Evolutionary conservation across 2,329 filamentous ascomycete species (phyloP).

Genomic region (Aspergillus sergii): DNA sequence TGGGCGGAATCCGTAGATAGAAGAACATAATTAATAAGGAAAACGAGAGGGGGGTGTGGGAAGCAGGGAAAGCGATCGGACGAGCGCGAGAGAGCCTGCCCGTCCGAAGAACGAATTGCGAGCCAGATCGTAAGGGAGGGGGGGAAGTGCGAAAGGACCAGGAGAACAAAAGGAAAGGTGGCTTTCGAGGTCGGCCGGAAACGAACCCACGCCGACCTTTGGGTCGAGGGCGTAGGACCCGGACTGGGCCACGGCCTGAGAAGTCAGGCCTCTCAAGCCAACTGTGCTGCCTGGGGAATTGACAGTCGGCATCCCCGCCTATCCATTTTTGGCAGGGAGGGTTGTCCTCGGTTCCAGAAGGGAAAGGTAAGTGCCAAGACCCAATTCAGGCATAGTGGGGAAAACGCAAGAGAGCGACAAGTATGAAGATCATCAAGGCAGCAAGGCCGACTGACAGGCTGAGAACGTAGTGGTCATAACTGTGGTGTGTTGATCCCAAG

Average conservation of each 20-base stretch:
- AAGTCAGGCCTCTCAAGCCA: conserved; percentile 8
- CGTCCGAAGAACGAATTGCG: conserved; percentile 14
- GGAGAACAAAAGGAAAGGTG: conserved; percentile 13
- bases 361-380: conserved; percentile 11
- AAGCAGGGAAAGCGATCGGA: conserved; percentile 1
- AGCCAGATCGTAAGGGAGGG: conserved; percentile 9
- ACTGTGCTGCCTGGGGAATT: conserved; percentile 10
- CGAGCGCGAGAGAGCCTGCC: conserved; percentile 9
- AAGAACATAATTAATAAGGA: conserved; percentile 1
- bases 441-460: background rate
- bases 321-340: conserved; percentile 11
- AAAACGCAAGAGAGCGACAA: background rate
- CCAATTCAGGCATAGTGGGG: conserved; percentile 14
- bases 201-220: conserved; percentile 14
- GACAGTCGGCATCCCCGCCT: conserved; percentile 8
- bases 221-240: background rate
- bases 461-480: background rate
- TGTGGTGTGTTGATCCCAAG: background rate
- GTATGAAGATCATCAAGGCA: conserved; percentile 6
- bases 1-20: conserved; percentile 1
- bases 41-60: conserved; percentile 5
- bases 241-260: conserved; percentile 8
- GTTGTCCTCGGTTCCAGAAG: conserved; percentile 8
- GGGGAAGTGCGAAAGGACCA: conserved; percentile 6
- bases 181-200: conserved; percentile 15